Evolutionary conservation across 805 yeast species (phyloP).

Genomic region (Blastobotrys chiropterorum): DNA sequence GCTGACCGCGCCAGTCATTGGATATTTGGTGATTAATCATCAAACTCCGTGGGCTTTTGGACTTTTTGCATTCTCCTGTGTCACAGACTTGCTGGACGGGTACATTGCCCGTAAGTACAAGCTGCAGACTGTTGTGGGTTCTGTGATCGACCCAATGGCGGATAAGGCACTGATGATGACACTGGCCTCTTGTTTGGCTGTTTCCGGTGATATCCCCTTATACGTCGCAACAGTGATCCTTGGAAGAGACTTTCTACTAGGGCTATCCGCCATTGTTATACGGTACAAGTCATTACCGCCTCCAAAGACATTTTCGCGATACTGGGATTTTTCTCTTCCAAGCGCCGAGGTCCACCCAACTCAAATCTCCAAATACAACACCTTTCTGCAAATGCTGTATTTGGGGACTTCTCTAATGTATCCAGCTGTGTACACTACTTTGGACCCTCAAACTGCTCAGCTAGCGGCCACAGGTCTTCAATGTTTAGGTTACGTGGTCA

Average conservation of each 20-base stretch:
- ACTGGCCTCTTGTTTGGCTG: constrained; percentile 70
- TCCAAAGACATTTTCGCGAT: constrained; percentile 67
- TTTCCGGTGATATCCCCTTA: constrained; percentile 61
- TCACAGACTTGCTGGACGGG: constrained; percentile 92
- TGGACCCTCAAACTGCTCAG: constrained; percentile 18
- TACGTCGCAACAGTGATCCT: constrained; percentile 55
- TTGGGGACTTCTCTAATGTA: constrained; percentile 57
- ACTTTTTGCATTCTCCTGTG: constrained; percentile 75
- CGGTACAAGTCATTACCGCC: constrained; percentile 68
- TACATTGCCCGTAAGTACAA: constrained; percentile 77
- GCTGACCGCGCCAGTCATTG: constrained; percentile 77
- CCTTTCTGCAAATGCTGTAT: constrained; percentile 88
- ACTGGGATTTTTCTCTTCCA: constrained; percentile 72
- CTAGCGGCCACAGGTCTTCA: constrained; percentile 22
- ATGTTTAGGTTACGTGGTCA: constrained; percentile 43
- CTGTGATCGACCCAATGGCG: constrained; percentile 91
- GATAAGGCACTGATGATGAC: constrained; percentile 87
- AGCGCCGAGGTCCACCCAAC: constrained; percentile 89
- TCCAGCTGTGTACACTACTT: constrained; percentile 39
- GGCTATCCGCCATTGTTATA: constrained; percentile 62
- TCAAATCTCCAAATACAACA: constrained; percentile 76
- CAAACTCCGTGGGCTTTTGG: constrained; percentile 60
- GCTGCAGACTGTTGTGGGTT: constrained; percentile 75
- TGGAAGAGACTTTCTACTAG: constrained; percentile 76
- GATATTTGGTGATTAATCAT: constrained; percentile 64